Conservation (phyloP, 1,284 basidiomycete species). For the Hemileia vastatrix region DNA sequence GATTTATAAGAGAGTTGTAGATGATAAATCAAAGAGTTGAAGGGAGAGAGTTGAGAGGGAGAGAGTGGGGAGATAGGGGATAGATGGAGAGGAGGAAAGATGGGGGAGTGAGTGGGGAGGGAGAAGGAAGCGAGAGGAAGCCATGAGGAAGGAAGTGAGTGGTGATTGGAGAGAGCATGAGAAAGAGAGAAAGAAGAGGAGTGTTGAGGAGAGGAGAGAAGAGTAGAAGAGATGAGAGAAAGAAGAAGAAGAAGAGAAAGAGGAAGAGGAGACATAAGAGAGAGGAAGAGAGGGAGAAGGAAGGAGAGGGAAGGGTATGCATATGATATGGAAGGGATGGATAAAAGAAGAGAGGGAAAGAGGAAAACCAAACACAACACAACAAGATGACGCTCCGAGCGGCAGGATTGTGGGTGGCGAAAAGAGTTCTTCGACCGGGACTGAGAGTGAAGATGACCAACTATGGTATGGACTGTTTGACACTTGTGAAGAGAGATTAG, state of each 20-base stretch:
- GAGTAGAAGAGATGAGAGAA: background rate
- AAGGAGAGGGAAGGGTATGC: conserved; percentile 64
- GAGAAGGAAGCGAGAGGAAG: conserved; percentile 36
- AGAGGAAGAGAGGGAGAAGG: conserved; percentile 27
- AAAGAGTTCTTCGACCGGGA: background rate
- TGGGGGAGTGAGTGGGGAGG: conserved; percentile 37
- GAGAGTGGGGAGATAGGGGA: no score
- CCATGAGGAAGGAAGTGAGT: background rate
- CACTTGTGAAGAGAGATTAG: no score
- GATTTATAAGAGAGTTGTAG: background rate
- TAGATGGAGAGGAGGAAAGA: background rate
- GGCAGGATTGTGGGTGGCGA: background rate
- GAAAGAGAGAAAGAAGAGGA: conserved; percentile 28
- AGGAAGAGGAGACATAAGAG: background rate
- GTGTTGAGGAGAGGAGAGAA: background rate
- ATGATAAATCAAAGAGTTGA: background rate
- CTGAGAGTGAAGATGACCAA: background rate
- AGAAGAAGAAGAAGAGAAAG: background rate
- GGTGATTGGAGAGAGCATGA: conserved; percentile 54
- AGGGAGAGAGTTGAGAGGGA: background rate
- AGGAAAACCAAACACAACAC: background rate
- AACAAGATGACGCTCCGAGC: background rate
- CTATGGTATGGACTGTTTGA: no score
- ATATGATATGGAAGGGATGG: no score
- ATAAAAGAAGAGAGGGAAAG: background rate